phyloP scores from a whole-genome alignment of 2,329 filamentous ascomycete genomes.

The Rutstroemia sp. region DNA sequence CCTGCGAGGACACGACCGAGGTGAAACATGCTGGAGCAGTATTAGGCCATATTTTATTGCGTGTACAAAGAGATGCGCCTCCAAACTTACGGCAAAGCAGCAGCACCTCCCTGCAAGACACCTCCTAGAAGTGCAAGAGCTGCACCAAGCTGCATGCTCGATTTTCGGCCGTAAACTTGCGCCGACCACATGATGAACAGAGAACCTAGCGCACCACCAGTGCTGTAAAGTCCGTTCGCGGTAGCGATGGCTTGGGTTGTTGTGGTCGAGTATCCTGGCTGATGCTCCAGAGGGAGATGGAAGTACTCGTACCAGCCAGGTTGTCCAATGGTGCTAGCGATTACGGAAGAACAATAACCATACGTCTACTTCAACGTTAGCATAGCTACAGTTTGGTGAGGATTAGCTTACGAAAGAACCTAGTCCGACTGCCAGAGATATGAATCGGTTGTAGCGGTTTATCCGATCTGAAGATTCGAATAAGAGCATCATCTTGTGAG shows the following conservation, averaged over 20 bases:
- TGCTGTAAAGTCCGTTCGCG: neutral
- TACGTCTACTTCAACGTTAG: neutral
- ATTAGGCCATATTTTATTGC: neutral
- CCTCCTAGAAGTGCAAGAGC: conserved; percentile 12
- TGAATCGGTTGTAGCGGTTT: neutral
- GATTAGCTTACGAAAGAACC: neutral
- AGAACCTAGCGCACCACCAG: neutral
- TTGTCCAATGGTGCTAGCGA: neutral
- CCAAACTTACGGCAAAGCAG: neutral
- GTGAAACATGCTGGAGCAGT: neutral
- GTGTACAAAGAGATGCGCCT: neutral
- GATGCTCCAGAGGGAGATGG: neutral
- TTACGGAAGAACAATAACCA: neutral
- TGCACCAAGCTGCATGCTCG: conserved; percentile 8
- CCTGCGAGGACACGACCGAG: neutral
- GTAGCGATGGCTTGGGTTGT: neutral
- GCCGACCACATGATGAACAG: neutral
- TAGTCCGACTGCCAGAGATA: neutral
- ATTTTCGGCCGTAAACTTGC: neutral
- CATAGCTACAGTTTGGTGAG: neutral
- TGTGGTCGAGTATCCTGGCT: neutral
- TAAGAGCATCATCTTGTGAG: neutral
- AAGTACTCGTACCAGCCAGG: neutral
- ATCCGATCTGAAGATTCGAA: neutral
- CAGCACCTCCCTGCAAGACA: conserved; percentile 17